Base-by-base conservation (phyloP, 73 alveolate genomes). In the Paramecium sexaurelia region DNA sequence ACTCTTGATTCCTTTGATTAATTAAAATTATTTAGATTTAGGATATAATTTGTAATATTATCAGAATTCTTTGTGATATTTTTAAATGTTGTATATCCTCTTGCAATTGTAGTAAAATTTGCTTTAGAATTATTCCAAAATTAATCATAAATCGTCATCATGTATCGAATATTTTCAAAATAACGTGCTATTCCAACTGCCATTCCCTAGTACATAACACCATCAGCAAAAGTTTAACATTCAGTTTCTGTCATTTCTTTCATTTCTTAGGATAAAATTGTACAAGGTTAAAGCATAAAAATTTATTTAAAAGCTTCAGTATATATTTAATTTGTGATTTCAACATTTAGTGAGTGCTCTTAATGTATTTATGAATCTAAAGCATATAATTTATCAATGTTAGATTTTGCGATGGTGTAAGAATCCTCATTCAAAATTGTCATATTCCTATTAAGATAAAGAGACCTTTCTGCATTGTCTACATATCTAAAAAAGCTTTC, bases 151-250 rank as follows among this genome's bases (percentile, higher is more conserved):
- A 88, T 88, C 15, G 91, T 88, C 69, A 68, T 68, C 1, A 88
- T 68, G 7, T 67, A 88, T 88, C 94, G 35, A 2, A 88, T 8
- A 88, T 88, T 88, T 47, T 88, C 94, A 33, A 88, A 88, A 43
- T 88, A 88, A 15, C 94, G 39, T 20, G 94, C 87, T 69, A 88
- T 13, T 68, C 91, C 94, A 37, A 88, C 94, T 13, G 94, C 94
- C 94, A 88, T 88, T 29, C 94, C 94, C 71, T 88, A 43, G 71
- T 56, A 67, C 55, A 88, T 82, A 1, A 91, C 75, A 22, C 87
- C 87, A 29, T 88, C 94, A 36, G 94, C 94, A 88, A 88, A 88
- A 10, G 82, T 24, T 69, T 69, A 27, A 27, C 94, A 88, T 43
- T 27, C 91, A 68, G 43, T 84, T 11, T 67, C 55, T 20, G 68